Evolutionary conservation across 345 rosid species (phyloP).

Genomic region (Linum tenue): DNA sequence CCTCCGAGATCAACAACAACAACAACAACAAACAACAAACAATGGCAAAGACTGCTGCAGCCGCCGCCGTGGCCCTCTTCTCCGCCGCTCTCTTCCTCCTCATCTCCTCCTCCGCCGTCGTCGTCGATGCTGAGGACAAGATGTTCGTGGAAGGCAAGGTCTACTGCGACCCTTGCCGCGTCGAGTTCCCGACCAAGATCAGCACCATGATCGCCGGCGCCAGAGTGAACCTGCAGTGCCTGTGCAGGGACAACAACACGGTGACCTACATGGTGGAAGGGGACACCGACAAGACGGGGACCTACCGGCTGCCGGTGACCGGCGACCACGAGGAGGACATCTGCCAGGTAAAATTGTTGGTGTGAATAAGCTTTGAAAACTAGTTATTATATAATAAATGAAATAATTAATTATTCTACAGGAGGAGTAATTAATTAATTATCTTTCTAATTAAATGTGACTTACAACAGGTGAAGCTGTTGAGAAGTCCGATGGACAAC

Average conservation of each 20-base stretch:
- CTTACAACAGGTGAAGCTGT: too few relatives aligned
- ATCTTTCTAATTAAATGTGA: too few relatives aligned
- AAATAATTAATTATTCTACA: too few relatives aligned
- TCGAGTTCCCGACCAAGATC: conserved; percentile 15
- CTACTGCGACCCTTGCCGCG: conserved; percentile 22
- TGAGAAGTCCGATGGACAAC: conserved; percentile 7
- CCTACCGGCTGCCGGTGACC: conserved; percentile 10
- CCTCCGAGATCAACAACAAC: too few relatives aligned
- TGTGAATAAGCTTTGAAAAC: too few relatives aligned
- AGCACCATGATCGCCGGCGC: conserved; percentile 1
- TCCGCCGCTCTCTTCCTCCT: conserved; percentile 11
- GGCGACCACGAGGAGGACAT: conserved; percentile 19
- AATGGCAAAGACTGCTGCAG: conserved; percentile 15
- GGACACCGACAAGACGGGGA: neutral
- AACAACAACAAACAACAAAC: neutral
- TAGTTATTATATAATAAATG: too few relatives aligned
- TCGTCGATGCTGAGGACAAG: neutral
- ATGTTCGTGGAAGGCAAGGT: conserved; percentile 15
- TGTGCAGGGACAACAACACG: neutral
- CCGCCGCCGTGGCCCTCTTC: conserved; percentile 1
- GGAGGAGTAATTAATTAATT: too few relatives aligned
- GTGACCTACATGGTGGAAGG: conserved; percentile 1
- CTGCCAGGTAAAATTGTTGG: too few relatives aligned
- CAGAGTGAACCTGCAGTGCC: neutral
- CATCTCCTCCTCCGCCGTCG: neutral